Base-by-base conservation (phyloP, 768 basidiomycete species). In the Baorangia bicolor region DNA sequence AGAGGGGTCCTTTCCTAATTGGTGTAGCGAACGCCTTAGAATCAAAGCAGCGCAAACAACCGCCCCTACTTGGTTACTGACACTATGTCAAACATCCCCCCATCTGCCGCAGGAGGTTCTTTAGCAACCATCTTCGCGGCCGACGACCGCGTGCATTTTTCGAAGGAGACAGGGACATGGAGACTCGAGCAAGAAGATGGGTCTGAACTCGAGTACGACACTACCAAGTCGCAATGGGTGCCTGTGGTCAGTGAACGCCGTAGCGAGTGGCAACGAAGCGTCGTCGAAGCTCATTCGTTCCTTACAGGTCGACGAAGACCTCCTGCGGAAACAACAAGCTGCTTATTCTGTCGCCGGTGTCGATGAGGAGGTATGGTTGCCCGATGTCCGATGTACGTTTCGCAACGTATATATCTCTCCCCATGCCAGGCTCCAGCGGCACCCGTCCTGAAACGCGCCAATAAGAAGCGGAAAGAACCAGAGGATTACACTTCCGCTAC, bases 331-430 rank as follows among this genome's bases (percentile, higher is more conserved):
- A 23, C 96, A 99, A 69, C 97, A 98, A 76, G 94, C 93, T 1
- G 95, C 94, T 2, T 99, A 99, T 72, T 88, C 93, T 0, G 79
- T 99, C 2, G 79, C 78, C 14, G 97, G 96, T 11, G 94, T 99
- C 23, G 96, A 99, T 69, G 97, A 98, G 78, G 83, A 86, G 75
- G 95, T 92, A 70, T 68, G 85, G 73, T 55, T 60, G 55, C 58
- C 48, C 43, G 53, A 57, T 57, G 53, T 53, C 51, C 46, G 47
- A 34, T 35, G 62, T 59, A 56, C 63, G 53, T 61, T 58, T 67
- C 56, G 46, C 59, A 50, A 49, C 64, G 45, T 61, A 64, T 59
- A 63, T 64, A 58, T 62, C 53, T 58, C 56, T 50, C 47, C 44
- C 57, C 43, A 52, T 60, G 53, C 44, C 53, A 97, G 95, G 82